A percentile compares a stretch with the other conserved stretches of the same genome.
Conservation (phyloP, 202 grass and related monocot genomes). For the Schoenoplectus triqueter region DNA sequence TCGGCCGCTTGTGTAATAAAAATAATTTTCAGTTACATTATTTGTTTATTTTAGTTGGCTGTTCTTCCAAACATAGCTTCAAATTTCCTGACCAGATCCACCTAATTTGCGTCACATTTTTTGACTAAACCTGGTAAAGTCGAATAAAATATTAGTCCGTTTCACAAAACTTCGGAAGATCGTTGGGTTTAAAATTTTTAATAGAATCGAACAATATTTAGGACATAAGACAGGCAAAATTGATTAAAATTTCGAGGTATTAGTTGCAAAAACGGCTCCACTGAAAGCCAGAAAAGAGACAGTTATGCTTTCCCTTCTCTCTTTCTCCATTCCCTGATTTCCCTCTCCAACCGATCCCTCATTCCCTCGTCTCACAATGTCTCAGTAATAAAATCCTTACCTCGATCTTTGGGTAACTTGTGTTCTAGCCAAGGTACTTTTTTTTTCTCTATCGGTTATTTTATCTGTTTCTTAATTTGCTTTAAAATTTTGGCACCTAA, state of each 20-base stretch:
- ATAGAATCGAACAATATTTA: no score
- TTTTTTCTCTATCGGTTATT: constrained; percentile 1
- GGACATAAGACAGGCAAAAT: no score
- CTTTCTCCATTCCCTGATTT: background rate
- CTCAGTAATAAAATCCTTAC: constrained; percentile 29
- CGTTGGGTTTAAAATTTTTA: no score
- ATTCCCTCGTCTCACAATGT: constrained; percentile 7
- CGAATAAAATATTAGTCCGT: background rate
- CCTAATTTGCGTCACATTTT: background rate
- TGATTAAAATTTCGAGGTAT: no score
- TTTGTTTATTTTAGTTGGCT: no score
- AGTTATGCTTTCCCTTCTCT: background rate
- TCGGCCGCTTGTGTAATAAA: no score
- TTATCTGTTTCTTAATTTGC: constrained; percentile 3
- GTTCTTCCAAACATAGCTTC: background rate
- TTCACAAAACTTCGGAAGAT: no score
- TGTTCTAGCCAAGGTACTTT: constrained; percentile 30
- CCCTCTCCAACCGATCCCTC: constrained; percentile 5
- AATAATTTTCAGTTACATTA: no score
- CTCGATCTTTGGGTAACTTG: constrained; percentile 1
- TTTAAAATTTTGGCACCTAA: background rate
- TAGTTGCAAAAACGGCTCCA: no score
- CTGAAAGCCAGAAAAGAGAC: no score
- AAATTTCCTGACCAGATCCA: background rate
- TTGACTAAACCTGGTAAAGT: background rate